phyloP scores from a whole-genome alignment of 139 green algal species.

The Tetradesmus lagerheimii region DNA sequence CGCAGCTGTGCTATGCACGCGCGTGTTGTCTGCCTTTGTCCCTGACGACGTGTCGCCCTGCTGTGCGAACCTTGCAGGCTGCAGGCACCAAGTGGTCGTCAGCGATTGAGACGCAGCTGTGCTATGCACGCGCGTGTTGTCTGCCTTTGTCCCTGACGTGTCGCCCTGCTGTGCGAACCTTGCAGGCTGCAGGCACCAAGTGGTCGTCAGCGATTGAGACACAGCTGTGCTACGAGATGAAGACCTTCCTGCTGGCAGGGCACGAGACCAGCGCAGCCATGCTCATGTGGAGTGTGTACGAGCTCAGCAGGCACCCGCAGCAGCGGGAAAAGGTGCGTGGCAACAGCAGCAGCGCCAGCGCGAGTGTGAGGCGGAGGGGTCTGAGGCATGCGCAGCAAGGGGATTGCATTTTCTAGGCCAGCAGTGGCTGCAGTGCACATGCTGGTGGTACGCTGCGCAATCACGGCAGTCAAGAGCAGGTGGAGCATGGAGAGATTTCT shows the following conservation, averaged over 20 bases:
- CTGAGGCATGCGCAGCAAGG: too few species aligned
- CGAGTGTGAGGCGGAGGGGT: too few species aligned
- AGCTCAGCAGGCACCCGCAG: constrained; percentile 72
- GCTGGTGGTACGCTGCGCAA: too few species aligned
- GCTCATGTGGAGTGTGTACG: constrained; percentile 91
- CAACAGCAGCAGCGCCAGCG: not conserved
- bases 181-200: constrained; percentile 66
- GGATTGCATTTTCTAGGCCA: too few species aligned
- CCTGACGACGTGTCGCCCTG: not conserved
- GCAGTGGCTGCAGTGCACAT: too few species aligned
- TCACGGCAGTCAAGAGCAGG: constrained; percentile 87
- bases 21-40: not conserved
- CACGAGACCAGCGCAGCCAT: constrained; percentile 96
- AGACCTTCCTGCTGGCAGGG: constrained; percentile 95
- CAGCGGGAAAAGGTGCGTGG: constrained; percentile 47
- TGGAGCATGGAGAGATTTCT: too few species aligned
- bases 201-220: constrained; percentile 77
- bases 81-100: constrained; percentile 60
- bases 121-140: too few species aligned
- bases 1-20: too few species aligned
- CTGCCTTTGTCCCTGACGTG: too few species aligned
- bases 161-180: not conserved
- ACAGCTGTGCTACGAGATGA: constrained; percentile 97
- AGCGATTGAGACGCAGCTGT: constrained; percentile 88
- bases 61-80: not conserved